phyloP scores from a whole-genome alignment of 1,139 yeast species.

The Hansenula lynferdii region DNA sequence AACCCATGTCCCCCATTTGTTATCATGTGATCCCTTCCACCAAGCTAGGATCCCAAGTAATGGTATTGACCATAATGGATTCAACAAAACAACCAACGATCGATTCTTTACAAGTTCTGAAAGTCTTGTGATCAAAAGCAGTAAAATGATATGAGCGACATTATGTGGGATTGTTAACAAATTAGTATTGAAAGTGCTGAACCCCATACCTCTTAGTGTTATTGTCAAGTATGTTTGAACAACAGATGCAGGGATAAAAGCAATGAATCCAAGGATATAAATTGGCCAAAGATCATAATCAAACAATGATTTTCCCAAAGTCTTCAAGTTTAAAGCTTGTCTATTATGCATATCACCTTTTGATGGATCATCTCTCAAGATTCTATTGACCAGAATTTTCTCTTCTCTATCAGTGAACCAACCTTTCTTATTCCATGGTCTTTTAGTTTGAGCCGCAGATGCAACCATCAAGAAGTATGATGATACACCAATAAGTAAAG shows the following conservation, averaged over 20 bases:
- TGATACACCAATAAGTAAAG: slow-evolving; percentile 48
- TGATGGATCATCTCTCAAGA: slow-evolving; percentile 63
- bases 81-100: slow-evolving; percentile 28
- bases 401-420: slow-evolving; percentile 64
- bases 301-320: slow-evolving; percentile 32
- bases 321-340: slow-evolving; percentile 39
- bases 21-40: slow-evolving; percentile 41
- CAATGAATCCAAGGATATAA: slow-evolving; percentile 42
- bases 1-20: slow-evolving; percentile 48
- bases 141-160: slow-evolving; percentile 32
- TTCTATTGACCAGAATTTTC: slow-evolving; percentile 55
- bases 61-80: slow-evolving; percentile 39
- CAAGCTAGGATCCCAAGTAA: slow-evolving; percentile 40
- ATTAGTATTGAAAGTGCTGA: slow-evolving; percentile 49
- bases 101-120: slow-evolving; percentile 38
- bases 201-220: slow-evolving; percentile 48
- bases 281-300: slow-evolving; percentile 62
- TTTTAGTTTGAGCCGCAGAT: slow-evolving; percentile 50
- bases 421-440: slow-evolving; percentile 46
- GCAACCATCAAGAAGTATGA: slow-evolving; percentile 58
- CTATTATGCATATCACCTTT: slow-evolving; percentile 69
- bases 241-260: slow-evolving; percentile 40
- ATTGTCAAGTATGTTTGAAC: slow-evolving; percentile 46
- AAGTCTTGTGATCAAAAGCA: slow-evolving; percentile 35
- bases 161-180: slow-evolving; percentile 45